Percentiles rank a stretch among this genome's conserved stretches.
Conservation (phyloP, 306 rosid species). For the Pterocarpus macrocarpus region DNA sequence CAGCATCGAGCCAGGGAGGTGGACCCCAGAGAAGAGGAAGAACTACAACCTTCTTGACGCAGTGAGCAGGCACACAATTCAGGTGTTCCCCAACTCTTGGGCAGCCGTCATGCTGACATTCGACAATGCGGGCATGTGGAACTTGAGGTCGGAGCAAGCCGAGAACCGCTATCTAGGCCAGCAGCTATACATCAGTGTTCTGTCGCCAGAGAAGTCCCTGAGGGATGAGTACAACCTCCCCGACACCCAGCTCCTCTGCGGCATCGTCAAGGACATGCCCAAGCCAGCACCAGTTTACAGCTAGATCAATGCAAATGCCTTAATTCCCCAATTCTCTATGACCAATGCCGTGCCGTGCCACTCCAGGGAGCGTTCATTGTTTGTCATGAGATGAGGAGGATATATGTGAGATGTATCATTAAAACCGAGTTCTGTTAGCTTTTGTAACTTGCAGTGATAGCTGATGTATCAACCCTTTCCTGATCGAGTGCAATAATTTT, state of each 20-base stretch:
- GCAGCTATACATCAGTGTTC: slow-evolving; percentile 62
- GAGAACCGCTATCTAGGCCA: slow-evolving; percentile 79
- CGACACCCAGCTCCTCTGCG: slow-evolving; percentile 58
- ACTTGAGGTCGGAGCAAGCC: slow-evolving; percentile 61
- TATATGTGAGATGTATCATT: too few species aligned
- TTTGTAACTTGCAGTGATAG: neutral
- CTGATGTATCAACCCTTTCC: slow-evolving; percentile 32
- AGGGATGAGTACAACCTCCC: slow-evolving; percentile 80
- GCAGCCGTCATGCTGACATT: slow-evolving; percentile 68
- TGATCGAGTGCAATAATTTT: neutral
- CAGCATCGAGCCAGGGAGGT: slow-evolving; percentile 77
- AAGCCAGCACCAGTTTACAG: slow-evolving; percentile 50
- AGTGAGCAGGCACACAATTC: slow-evolving; percentile 80
- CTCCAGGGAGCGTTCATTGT: too few species aligned
- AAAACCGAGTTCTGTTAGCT: too few species aligned
- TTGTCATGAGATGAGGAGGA: too few species aligned
- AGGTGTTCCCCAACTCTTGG: slow-evolving; percentile 79
- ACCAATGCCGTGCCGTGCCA: too few species aligned
- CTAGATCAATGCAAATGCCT: neutral
- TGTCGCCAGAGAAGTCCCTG: slow-evolving; percentile 53
- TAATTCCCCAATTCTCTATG: too few species aligned
- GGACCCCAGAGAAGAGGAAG: slow-evolving; percentile 71
- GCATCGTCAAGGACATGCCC: slow-evolving; percentile 60
- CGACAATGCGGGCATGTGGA: slow-evolving; percentile 87
- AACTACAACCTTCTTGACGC: slow-evolving; percentile 80